Conservation (phyloP, 2,329 filamentous ascomycete genomes). For the Hypoxylon sp. region DNA sequence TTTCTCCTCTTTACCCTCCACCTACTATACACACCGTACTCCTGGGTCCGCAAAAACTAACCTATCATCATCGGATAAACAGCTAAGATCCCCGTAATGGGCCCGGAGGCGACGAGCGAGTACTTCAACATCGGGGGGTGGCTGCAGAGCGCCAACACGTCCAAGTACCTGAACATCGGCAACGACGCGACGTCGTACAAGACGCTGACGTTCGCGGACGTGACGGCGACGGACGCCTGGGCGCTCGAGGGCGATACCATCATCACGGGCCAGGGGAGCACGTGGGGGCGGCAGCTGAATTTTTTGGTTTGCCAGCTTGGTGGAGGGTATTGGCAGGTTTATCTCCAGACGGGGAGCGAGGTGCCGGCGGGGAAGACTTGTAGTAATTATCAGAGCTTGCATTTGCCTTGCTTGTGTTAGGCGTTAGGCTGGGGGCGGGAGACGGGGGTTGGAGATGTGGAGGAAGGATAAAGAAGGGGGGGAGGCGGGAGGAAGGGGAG, state of each 20-base stretch:
- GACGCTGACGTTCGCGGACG: constrained; percentile 62
- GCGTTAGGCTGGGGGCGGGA: constrained; percentile 46
- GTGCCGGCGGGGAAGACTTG: constrained; percentile 65
- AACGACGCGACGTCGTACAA: constrained; percentile 65
- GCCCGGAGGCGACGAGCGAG: constrained; percentile 65
- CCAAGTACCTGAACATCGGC: constrained; percentile 64
- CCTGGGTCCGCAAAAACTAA: constrained; percentile 9
- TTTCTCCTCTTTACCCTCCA: constrained; percentile 12
- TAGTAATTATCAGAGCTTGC: constrained; percentile 69
- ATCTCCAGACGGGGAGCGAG: constrained; percentile 67
- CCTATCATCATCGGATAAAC: neutral
- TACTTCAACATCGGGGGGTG: constrained; percentile 65
- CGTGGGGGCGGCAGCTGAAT: constrained; percentile 61
- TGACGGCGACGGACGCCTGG: constrained; percentile 64
- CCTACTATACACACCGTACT: constrained; percentile 18
- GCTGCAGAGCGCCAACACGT: constrained; percentile 66
- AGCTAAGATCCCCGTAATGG: constrained; percentile 64
- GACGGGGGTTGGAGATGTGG: neutral
- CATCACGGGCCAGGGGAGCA: constrained; percentile 48
- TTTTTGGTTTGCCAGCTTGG: constrained; percentile 65
- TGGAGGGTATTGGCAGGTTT: constrained; percentile 65
- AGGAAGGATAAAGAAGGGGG: neutral
- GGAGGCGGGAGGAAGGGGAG: neutral
- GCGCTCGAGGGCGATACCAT: constrained; percentile 61
- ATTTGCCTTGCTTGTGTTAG: constrained; percentile 67